A percentile compares a stretch with the other conserved stretches of the same genome.
Evolutionary conservation across 208 protist genomes (phyloP).

Genomic region (Leptomonas seymouri): DNA sequence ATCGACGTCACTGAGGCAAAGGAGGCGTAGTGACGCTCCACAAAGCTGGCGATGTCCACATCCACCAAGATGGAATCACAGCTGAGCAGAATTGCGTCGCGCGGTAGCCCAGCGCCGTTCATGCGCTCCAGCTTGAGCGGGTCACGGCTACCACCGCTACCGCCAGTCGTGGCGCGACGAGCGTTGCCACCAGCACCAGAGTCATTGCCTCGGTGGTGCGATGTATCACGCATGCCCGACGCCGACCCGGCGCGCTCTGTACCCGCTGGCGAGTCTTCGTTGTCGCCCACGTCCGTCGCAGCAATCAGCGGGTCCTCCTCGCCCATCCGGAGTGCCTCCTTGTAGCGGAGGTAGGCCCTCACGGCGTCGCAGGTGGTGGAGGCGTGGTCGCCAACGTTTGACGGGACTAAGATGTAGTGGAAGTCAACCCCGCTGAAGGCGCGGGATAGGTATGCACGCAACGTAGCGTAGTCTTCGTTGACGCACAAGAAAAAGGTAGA

Average conservation of each 20-base stretch:
- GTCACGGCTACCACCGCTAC: slow-evolving; percentile 24
- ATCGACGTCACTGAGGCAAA: slow-evolving; percentile 68
- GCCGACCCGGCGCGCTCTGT: slow-evolving; percentile 1
- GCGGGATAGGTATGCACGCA: slow-evolving; percentile 67
- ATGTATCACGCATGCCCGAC: background rate
- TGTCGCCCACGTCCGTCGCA: background rate
- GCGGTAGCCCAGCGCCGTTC: slow-evolving; percentile 43
- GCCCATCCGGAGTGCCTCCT: slow-evolving; percentile 58
- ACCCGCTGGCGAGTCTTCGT: slow-evolving; percentile 9
- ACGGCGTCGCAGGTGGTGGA: slow-evolving; percentile 82
- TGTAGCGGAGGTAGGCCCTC: slow-evolving; percentile 71
- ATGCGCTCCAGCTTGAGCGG: slow-evolving; percentile 44
- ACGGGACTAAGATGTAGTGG: slow-evolving; percentile 69
- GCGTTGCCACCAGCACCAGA: background rate
- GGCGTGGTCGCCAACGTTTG: slow-evolving; percentile 45
- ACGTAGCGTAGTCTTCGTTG: slow-evolving; percentile 61
- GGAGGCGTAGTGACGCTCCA: slow-evolving; percentile 75
- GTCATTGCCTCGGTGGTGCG: background rate
- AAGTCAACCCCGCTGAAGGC: slow-evolving; percentile 64
- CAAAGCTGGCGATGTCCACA: slow-evolving; percentile 71
- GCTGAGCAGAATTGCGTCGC: slow-evolving; percentile 79
- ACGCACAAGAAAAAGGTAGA: slow-evolving; percentile 81
- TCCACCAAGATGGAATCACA: slow-evolving; percentile 83
- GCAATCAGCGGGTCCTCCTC: slow-evolving; percentile 29
- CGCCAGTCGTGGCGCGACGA: slow-evolving; percentile 1